Conservation (phyloP, 192 early-diverging fungal species). For the Fimicolochytrium jonesii region DNA sequence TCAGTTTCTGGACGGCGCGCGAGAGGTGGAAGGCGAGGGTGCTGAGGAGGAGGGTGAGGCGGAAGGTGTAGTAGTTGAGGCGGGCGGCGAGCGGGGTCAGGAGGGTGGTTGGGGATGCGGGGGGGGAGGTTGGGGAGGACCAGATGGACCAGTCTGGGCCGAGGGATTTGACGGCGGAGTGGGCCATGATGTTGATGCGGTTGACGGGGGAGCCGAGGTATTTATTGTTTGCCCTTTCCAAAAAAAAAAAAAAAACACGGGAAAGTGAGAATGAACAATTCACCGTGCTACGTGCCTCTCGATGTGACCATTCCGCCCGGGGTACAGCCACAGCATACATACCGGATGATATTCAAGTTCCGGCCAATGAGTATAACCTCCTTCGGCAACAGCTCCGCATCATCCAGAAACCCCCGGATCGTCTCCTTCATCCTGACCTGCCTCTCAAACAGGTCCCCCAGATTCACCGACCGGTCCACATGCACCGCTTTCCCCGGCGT, state of each 20-base stretch:
- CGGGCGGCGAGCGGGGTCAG: neutral
- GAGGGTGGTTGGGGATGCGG: neutral
- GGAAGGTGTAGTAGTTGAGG: constrained; percentile 52
- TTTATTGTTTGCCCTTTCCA: constrained; percentile 72
- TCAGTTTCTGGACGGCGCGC: constrained; percentile 37
- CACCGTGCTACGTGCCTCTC: too few species aligned
- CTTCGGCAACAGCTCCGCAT: constrained; percentile 70
- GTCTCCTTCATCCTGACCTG: constrained; percentile 74
- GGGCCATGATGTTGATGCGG: constrained; percentile 78
- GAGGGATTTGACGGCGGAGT: constrained; percentile 65
- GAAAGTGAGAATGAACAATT: constrained; percentile 19
- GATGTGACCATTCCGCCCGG: too few species aligned
- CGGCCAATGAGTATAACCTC: constrained; percentile 87
- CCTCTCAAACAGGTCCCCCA: constrained; percentile 60
- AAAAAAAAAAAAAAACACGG: constrained; percentile 29
- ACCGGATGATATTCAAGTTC: constrained; percentile 76
- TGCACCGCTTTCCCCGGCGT: constrained; percentile 42
- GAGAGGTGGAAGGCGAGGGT: constrained; percentile 57
- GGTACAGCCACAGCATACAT: neutral
- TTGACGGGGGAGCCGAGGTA: constrained; percentile 81
- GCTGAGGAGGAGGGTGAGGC: constrained; percentile 52
- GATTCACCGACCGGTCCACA: constrained; percentile 24
- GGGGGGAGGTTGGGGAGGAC: neutral
- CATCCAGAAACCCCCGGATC: constrained; percentile 64
- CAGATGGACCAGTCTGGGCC: constrained; percentile 33